Conservation (phyloP, 352 stramenopile genomes). For the Phytophthora pistaciae region DNA sequence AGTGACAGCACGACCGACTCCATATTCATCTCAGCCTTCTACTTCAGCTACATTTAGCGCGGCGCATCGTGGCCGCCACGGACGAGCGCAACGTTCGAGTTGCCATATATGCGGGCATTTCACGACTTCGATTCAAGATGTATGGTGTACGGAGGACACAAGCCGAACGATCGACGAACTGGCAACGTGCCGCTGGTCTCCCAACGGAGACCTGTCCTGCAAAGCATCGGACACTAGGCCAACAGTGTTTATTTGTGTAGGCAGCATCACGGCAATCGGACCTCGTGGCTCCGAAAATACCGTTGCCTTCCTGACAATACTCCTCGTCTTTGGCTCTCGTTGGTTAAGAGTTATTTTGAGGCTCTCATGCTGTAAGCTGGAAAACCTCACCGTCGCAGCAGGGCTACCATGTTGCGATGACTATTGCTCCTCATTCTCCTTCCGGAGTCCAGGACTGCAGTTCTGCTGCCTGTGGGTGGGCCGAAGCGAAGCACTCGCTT, state of each 20-base stretch:
- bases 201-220: constrained; percentile 7
- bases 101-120: no score
- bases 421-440: constrained; percentile 29
- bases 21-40: no score
- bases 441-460: constrained; percentile 5
- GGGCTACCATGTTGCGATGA: background rate
- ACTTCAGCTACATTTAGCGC: no score
- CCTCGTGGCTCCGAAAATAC: constrained; percentile 5
- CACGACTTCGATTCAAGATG: background rate
- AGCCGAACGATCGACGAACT: constrained; percentile 4
- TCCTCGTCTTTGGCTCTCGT: background rate
- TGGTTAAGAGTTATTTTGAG: constrained; percentile 35
- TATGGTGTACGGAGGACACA: background rate
- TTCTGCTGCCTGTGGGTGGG: constrained; percentile 5
- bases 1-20: no score
- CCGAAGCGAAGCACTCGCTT: constrained; percentile 1
- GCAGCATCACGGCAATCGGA: background rate
- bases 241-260: background rate
- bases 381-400: constrained; percentile 17
- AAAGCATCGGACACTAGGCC: constrained; percentile 3
- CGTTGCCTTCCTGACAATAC: constrained; percentile 18
- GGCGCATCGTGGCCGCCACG: no score
- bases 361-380: background rate
- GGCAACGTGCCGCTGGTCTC: constrained; percentile 3
- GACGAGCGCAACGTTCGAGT: no score